Conservation (phyloP, 31 red algal species). For the Endocladia muricata region DNA sequence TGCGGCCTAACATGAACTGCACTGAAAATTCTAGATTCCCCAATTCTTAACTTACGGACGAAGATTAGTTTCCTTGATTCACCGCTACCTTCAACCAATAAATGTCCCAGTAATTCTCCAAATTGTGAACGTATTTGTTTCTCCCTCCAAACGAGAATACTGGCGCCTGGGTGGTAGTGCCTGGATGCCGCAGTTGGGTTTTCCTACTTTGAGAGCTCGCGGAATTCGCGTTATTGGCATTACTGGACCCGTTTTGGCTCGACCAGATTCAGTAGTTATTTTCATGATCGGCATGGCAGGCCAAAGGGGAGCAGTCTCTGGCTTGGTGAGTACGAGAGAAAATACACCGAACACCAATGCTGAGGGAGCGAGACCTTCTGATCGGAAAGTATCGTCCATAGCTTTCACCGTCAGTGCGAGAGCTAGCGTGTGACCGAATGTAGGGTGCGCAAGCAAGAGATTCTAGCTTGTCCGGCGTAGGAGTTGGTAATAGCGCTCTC, state of each 20-base stretch:
- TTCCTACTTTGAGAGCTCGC: not conserved
- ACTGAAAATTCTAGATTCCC: not conserved
- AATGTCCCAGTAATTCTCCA: not conserved
- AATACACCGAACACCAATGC: constrained; percentile 27
- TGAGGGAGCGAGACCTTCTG: constrained; percentile 1
- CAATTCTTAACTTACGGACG: not conserved
- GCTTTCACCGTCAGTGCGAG: constrained; percentile 9
- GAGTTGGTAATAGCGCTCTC: constrained; percentile 30
- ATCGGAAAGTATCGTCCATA: constrained; percentile 24
- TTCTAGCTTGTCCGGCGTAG: constrained; percentile 16
- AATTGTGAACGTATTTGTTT: not conserved
- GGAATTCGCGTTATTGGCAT: not conserved
- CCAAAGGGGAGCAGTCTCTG: not conserved
- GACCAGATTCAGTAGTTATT: not conserved
- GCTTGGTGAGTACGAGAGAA: not conserved
- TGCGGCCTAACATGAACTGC: not conserved
- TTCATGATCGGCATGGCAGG: not conserved
- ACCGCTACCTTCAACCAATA: not conserved
- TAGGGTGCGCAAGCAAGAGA: not conserved
- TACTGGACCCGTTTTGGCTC: not conserved
- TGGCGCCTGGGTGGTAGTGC: not conserved
- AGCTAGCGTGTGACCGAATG: not conserved
- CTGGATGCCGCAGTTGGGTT: not conserved
- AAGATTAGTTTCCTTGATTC: not conserved
- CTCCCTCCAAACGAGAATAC: not conserved